Conservation (phyloP, 2,329 filamentous ascomycete species). For the Botrytis tulipae region DNA sequence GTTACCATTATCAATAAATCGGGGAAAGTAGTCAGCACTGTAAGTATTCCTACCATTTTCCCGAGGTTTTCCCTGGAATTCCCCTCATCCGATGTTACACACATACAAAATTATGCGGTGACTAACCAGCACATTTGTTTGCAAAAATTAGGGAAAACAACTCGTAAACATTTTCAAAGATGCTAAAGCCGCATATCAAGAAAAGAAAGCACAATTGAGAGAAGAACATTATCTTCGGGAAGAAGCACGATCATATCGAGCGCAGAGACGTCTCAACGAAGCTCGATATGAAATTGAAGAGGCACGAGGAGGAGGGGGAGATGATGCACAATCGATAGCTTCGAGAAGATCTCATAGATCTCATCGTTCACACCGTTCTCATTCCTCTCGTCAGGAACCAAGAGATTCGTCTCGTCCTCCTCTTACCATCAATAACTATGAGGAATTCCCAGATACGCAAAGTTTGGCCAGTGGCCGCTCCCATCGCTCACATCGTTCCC, state of each 20-base stretch:
- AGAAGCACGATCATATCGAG: slow-evolving; percentile 59
- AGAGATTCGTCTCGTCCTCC: slow-evolving; percentile 21
- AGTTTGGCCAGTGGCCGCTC: slow-evolving; percentile 19
- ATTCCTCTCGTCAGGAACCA: slow-evolving; percentile 18
- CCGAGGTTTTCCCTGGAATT: slow-evolving; percentile 5
- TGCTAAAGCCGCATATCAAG: slow-evolving; percentile 81
- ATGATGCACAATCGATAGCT: slow-evolving; percentile 19
- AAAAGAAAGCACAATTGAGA: slow-evolving; percentile 80
- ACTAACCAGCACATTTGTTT: slow-evolving; percentile 21
- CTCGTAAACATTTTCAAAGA: slow-evolving; percentile 89
- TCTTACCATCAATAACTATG: slow-evolving; percentile 13
- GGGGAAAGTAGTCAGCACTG: slow-evolving; percentile 86
- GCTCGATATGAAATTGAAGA: slow-evolving; percentile 44
- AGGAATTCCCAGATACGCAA: slow-evolving; percentile 10
- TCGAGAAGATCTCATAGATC: slow-evolving; percentile 27
- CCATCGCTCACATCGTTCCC: slow-evolving; percentile 23
- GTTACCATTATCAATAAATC: slow-evolving; percentile 89
- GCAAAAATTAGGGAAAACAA: slow-evolving; percentile 70
- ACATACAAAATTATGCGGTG: slow-evolving; percentile 2
- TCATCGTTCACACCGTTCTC: slow-evolving; percentile 32
- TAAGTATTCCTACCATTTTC: slow-evolving; percentile 46
- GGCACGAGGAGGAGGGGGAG: neutral
- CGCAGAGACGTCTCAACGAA: slow-evolving; percentile 39
- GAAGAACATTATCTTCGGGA: slow-evolving; percentile 62
- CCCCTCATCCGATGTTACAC: slow-evolving; percentile 9